Evolutionary conservation across 345 rosid genomes (phyloP).

Genomic region (Geranium brycei): DNA sequence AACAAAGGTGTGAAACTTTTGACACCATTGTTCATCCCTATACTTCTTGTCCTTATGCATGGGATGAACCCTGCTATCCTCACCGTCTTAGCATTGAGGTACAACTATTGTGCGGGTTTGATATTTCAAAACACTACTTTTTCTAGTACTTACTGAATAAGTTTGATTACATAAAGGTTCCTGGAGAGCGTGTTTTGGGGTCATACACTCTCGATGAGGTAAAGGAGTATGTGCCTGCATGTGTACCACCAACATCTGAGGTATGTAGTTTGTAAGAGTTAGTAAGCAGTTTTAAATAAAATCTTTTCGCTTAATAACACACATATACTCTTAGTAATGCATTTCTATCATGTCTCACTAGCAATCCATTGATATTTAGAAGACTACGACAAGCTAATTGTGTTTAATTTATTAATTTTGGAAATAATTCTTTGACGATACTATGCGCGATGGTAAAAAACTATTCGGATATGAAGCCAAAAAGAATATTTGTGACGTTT

Average conservation of each 20-base stretch:
- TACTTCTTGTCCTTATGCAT: conserved; percentile 75
- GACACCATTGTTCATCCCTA: conserved; percentile 70
- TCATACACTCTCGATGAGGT: conserved; percentile 68
- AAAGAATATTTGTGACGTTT: too few relatives aligned
- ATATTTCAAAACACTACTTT: background rate
- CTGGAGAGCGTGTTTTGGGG: conserved; percentile 75
- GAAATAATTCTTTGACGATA: background rate
- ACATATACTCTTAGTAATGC: background rate
- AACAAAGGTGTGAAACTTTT: conserved; percentile 77
- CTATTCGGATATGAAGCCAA: background rate
- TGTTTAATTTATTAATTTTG: background rate
- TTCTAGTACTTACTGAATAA: conserved; percentile 1
- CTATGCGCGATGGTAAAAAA: background rate
- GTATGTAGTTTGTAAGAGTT: conserved; percentile 20
- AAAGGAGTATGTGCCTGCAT: conserved; percentile 46
- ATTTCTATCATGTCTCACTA: background rate
- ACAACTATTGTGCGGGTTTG: conserved; percentile 4
- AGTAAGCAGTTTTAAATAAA: background rate
- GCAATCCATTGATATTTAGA: background rate
- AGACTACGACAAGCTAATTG: background rate
- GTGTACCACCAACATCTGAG: conserved; percentile 62
- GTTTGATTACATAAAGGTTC: conserved; percentile 41
- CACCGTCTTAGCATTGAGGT: conserved; percentile 86
- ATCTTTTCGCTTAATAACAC: too few relatives aligned
- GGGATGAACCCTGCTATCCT: conserved; percentile 95